Evolutionary conservation across 805 yeast species (phyloP).

Genomic region (Starmerella sp.): DNA sequence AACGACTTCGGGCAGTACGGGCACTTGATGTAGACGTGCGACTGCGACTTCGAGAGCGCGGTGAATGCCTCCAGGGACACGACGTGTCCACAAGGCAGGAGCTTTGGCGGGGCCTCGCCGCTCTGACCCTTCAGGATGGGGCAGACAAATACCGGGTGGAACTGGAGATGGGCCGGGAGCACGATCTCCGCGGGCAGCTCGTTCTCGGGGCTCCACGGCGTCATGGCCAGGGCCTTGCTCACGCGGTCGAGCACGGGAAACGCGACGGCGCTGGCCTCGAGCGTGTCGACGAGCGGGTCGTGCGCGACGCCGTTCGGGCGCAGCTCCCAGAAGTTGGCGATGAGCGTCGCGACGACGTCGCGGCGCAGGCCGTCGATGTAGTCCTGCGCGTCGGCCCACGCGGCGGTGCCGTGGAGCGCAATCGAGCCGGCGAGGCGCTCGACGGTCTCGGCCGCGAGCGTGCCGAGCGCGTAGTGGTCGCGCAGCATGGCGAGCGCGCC

Average conservation of each 20-base stretch:
- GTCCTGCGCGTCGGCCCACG: not conserved
- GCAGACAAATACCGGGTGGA: slow-evolving; percentile 59
- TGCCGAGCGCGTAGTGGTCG: not conserved
- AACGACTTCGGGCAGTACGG: not conserved
- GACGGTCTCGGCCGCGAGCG: not conserved
- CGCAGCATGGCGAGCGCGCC: not conserved
- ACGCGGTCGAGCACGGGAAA: not conserved
- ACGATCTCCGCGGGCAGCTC: slow-evolving; percentile 35
- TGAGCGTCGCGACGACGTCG: not conserved
- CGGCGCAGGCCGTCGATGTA: not conserved
- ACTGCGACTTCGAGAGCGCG: not conserved
- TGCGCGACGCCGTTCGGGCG: not conserved
- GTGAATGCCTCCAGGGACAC: slow-evolving; percentile 34
- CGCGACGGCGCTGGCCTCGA: not conserved
- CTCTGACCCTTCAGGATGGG: slow-evolving; percentile 59
- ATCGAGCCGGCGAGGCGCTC: slow-evolving; percentile 2
- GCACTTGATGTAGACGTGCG: not conserved
- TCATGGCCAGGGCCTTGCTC: not conserved
- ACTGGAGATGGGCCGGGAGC: slow-evolving; percentile 42
- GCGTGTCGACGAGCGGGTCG: not conserved
- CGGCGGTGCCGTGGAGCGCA: not conserved
- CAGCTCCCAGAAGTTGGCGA: not conserved
- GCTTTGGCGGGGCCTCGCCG: slow-evolving; percentile 43
- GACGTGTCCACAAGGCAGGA: slow-evolving; percentile 54
- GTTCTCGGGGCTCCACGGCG: slow-evolving; percentile 1